Base-by-base conservation (phyloP, 192 early-diverging fungal genomes). In the Entomortierella chlamydospora region DNA sequence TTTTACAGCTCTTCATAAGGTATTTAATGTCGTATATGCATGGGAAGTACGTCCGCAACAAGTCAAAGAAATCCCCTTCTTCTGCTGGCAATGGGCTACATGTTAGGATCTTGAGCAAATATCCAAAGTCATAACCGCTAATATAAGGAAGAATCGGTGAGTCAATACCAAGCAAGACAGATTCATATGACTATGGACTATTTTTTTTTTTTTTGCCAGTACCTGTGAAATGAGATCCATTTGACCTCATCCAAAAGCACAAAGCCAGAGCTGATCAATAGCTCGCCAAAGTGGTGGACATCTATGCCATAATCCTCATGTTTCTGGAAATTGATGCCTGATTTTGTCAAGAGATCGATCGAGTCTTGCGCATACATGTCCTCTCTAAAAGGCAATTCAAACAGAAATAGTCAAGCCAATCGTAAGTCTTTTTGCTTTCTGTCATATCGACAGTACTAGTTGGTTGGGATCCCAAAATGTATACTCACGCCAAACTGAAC, bases 331-430 rank as follows among this genome's bases (percentile, higher is more conserved):
- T 99, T 97, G 57, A 99, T 98, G 3, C 98, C 98, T 22, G 96
- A 97, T 73, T 99, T 99, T 37, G 90, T 92, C 73, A 99, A 84
- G 50, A 99, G 82, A 57, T 99, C 98, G 60, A 99, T 98, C 9
- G 98, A 99, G 81, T 98, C 96, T 83, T 97, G 97, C 15, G 98
- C 98, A 73, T 97, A 99, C 98, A 99, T 99, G 84, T 98, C 97
- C 43, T 92, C 91, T 55, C 91, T 94, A 68, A 31, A 60, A 15
- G 34, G 33, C n/a, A 39, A 33, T 4, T 43, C 10, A 42, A 34
- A 61, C n/a, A 39, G 7, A 53, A 70, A 50, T 13, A 58, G 25
- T 54, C 10, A 37, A 37, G 26, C 26, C 6, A 54, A 54, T 50
- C 15, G 17, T 23, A 9, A 10, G 3, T 50, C 15, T 50, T 50